Base-by-base conservation (phyloP, 1,284 basidiomycete genomes). In the Stygiomarasmius scandens region DNA sequence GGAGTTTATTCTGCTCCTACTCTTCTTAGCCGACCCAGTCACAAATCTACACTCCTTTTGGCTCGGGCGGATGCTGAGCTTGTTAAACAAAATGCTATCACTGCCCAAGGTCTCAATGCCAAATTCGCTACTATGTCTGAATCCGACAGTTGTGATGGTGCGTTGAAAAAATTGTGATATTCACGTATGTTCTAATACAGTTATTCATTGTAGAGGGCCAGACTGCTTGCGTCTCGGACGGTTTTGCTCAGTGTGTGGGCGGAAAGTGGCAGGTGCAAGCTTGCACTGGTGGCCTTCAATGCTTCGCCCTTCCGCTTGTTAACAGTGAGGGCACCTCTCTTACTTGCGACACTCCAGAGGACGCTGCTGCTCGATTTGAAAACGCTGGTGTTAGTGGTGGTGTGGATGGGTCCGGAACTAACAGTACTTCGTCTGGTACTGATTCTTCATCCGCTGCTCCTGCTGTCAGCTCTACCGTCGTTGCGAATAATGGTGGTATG, bases 291-390 rank as follows among this genome's bases (percentile, higher is more conserved):
- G 73, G 69, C 19, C 68, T 72, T 2, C 67, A 65, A 14, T 86
- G 85, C 66, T 74, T 77, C 54, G 82, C 82, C 1, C 74, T 85
- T 27, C 85, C 85, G 0, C 71, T 83, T 41, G 76, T 82, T 24
- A 79, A 80, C 63, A 75, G 74, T 56, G 64, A 76, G 19, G 84
- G 84, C 20, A 82, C 80, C 0, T 76, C 70, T 61, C 60, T 85
- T 44, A 63, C 71, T 38, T 86, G 84, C 65, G 77, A 78, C 47
- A 74, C 73, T 2, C 45, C 72, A 52, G 65, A 56, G 4, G 81
- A 82, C 63, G 79, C 78, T 2, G 54, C 64, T 4, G 63, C 70
- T 2, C 74, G 78, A 8, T 79, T 86, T 61, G 60, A 69, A 19
- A 72, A 66, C 32, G 76, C 82, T 20, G 82, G 82, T 56, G 82